These are phyloP conservation scores for Trichoderma citrinoviride DNA, from an alignment of 2,329 filamentous ascomycete species.

Conservation along the genomic window DNA sequence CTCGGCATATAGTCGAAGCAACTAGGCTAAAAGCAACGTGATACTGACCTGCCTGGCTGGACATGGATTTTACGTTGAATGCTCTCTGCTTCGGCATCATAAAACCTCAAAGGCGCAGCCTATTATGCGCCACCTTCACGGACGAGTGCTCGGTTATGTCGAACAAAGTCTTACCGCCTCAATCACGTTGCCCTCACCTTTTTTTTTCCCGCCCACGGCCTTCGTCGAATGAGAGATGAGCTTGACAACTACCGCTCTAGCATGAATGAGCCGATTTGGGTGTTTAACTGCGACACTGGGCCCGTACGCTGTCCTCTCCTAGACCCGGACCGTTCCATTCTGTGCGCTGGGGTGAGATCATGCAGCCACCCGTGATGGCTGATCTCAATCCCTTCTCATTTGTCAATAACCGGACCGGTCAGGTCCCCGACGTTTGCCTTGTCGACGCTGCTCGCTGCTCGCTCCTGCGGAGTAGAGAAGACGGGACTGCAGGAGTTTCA, in stretches of 20 bases:
- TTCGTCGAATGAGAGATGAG: neutral
- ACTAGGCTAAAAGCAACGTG: slow-evolving; percentile 17
- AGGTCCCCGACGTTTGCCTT: slow-evolving; percentile 11
- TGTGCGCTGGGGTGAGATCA: slow-evolving; percentile 16
- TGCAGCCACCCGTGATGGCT: slow-evolving; percentile 21
- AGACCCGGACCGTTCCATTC: slow-evolving; percentile 5
- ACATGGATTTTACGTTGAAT: slow-evolving; percentile 10
- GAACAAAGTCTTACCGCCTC: slow-evolving; percentile 23
- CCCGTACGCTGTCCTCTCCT: slow-evolving; percentile 5
- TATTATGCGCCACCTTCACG: slow-evolving; percentile 15
- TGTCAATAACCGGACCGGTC: slow-evolving; percentile 22
- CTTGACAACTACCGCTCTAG: neutral
- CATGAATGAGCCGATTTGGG: neutral
- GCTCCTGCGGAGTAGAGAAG: too few relatives aligned
- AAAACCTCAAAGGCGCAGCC: neutral
- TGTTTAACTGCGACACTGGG: slow-evolving; percentile 11
- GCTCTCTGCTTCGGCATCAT: neutral
- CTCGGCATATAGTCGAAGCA: slow-evolving; percentile 18
- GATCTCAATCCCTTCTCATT: slow-evolving; percentile 20
- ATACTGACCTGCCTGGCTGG: slow-evolving; percentile 21
- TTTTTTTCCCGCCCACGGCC: neutral
- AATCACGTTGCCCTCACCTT: neutral
- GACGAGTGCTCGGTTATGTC: slow-evolving; percentile 9
- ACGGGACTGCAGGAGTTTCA: neutral
- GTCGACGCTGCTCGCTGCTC: slow-evolving; percentile 3